These are phyloP conservation scores for Penicillium sp. DNA, from an alignment of 2,329 filamentous ascomycete species.

Conservation along the genomic window DNA sequence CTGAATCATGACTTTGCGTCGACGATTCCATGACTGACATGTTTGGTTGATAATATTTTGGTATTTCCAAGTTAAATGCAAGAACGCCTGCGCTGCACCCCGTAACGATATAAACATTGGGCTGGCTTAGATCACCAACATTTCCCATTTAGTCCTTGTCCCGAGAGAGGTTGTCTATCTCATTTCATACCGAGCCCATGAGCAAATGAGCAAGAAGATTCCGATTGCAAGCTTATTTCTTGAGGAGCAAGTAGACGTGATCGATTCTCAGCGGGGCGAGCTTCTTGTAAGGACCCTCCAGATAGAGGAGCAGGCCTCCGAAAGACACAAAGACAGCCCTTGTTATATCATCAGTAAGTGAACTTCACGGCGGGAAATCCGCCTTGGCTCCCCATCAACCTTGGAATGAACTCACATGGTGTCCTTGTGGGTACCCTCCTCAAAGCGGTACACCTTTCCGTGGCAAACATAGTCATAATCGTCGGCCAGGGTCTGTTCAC, in stretches of 20 bases:
- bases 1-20: background rate
- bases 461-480: constrained; percentile 56
- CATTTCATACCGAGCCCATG: constrained; percentile 3
- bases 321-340: constrained; percentile 96
- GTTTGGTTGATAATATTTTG: constrained; percentile 33
- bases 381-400: background rate
- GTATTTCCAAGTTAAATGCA: constrained; percentile 39
- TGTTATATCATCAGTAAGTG: constrained; percentile 6
- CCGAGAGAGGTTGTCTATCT: constrained; percentile 3
- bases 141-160: constrained; percentile 15
- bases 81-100: constrained; percentile 46
- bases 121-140: constrained; percentile 21
- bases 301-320: constrained; percentile 83
- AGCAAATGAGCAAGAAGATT: constrained; percentile 10
- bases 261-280: constrained; percentile 89
- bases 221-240: constrained; percentile 65
- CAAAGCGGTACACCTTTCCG: constrained; percentile 55
- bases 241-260: constrained; percentile 88
- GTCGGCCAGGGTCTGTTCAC: constrained; percentile 57
- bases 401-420: constrained; percentile 70
- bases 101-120: constrained; percentile 23
- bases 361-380: background rate
- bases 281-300: constrained; percentile 95
- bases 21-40: constrained; percentile 12
- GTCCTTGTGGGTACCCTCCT: constrained; percentile 65